A percentile compares a stretch with the other conserved stretches of the same genome.
Conservation (phyloP, 108 stramenopile genomes). For the Fistulifera pelliculosa region DNA sequence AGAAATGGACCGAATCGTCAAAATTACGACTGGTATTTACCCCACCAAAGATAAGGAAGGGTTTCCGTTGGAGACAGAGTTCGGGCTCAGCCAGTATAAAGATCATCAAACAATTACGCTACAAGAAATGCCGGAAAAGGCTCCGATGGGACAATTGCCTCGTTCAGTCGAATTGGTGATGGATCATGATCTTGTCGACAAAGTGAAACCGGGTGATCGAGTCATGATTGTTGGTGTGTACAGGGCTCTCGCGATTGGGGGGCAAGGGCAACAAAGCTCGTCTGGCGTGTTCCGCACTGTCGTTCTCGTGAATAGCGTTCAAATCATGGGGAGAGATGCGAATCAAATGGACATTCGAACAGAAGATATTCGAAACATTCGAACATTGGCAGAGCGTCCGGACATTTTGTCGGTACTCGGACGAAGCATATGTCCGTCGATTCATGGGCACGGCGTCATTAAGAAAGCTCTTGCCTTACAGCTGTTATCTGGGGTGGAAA, state of each 20-base stretch:
- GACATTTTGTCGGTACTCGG: constrained; percentile 79
- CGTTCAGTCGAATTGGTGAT: constrained; percentile 87
- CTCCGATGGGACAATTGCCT: constrained; percentile 98
- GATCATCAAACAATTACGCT: constrained; percentile 94
- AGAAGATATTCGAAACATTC: constrained; percentile 76
- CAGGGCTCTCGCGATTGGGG: constrained; percentile 73
- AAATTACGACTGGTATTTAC: constrained; percentile 77
- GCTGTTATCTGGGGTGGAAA: constrained; percentile 88
- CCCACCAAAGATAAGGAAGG: constrained; percentile 90
- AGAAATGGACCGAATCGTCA: constrained; percentile 65
- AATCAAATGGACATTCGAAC: constrained; percentile 65
- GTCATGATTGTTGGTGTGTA: constrained; percentile 86
- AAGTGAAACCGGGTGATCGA: constrained; percentile 96
- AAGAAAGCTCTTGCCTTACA: constrained; percentile 95
- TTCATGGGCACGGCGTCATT: constrained; percentile 95
- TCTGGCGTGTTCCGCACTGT: constrained; percentile 90
- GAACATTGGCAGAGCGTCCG: constrained; percentile 55
- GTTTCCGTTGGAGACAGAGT: constrained; percentile 92
- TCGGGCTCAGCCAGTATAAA: constrained; percentile 89
- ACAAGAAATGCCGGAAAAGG: constrained; percentile 95
- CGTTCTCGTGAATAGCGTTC: constrained; percentile 91
- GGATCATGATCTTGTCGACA: constrained; percentile 91
- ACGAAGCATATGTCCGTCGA: constrained; percentile 88
- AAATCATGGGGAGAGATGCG: constrained; percentile 82
- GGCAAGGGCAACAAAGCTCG: constrained; percentile 32